phyloP scores from a whole-genome alignment of 805 yeast species.

The Candida boidinii region DNA sequence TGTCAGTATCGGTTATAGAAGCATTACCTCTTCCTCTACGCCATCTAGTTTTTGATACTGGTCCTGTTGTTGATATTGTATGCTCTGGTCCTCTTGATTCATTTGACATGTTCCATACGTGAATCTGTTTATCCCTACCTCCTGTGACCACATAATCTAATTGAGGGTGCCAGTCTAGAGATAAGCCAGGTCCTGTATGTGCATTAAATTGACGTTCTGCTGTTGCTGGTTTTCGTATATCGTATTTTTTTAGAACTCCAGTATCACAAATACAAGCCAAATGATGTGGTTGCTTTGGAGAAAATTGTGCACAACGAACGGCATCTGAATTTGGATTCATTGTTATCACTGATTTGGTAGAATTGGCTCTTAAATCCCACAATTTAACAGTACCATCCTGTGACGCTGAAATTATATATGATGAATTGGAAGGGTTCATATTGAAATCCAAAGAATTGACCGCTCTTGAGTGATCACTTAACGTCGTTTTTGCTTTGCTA shows the following conservation, averaged over 20 bases:
- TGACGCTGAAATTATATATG: conserved; percentile 58
- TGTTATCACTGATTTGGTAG: conserved; percentile 38
- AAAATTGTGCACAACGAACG: conserved; percentile 44
- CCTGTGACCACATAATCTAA: conserved; percentile 80
- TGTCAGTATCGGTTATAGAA: conserved; percentile 46
- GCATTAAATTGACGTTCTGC: conserved; percentile 74
- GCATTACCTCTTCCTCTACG: conserved; percentile 31
- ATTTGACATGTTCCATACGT: conserved; percentile 59
- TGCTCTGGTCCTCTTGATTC: conserved; percentile 51
- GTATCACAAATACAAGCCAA: conserved; percentile 81
- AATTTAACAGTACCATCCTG: conserved; percentile 73
- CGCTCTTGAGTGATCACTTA: conserved; percentile 36
- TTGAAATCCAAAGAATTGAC: conserved; percentile 36
- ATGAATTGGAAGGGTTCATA: conserved; percentile 28
- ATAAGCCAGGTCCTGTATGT: conserved; percentile 85
- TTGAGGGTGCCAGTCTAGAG: conserved; percentile 84
- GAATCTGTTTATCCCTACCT: conserved; percentile 81
- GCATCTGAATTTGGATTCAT: conserved; percentile 67
- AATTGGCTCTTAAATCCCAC: conserved; percentile 58
- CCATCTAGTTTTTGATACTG: conserved; percentile 76
- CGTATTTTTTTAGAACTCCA: conserved; percentile 84
- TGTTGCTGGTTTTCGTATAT: conserved; percentile 56
- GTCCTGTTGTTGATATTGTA: conserved; percentile 65
- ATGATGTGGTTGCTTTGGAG: conserved; percentile 42
- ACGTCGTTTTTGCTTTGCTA: conserved; percentile 17